A percentile compares a stretch with the other conserved stretches of the same genome.
phyloP scores from a whole-genome alignment of 208 protist species.

The Leishmania braziliensis region DNA sequence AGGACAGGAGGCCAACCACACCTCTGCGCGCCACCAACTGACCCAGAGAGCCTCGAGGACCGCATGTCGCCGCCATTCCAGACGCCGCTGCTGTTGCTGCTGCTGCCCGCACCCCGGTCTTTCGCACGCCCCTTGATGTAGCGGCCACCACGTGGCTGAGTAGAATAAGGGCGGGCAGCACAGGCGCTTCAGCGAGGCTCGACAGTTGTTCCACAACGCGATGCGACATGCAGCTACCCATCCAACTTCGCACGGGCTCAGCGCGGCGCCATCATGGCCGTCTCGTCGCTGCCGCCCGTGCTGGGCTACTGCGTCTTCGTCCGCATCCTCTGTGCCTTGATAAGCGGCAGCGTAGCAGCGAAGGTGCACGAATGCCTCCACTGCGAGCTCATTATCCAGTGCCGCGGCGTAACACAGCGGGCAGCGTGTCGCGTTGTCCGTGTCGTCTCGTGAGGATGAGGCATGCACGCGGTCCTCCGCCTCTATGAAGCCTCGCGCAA shows the following conservation, averaged over 20 bases:
- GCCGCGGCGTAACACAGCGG: constrained; percentile 64
- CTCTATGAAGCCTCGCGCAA: constrained; percentile 34
- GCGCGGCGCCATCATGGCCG: neutral
- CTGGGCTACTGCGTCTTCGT: neutral
- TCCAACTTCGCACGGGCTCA: neutral
- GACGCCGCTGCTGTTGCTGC: constrained; percentile 1
- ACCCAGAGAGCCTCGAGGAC: constrained; percentile 8
- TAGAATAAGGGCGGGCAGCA: constrained; percentile 8
- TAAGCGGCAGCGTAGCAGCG: constrained; percentile 37
- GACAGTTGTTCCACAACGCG: constrained; percentile 32
- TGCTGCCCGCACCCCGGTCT: neutral
- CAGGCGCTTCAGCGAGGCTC: constrained; percentile 7
- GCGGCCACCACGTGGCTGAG: neutral
- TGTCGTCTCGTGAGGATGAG: neutral
- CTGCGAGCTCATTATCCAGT: constrained; percentile 43
- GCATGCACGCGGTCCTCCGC: constrained; percentile 34
- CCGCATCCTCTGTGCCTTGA: constrained; percentile 1
- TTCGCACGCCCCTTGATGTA: neutral
- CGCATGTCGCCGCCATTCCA: neutral
- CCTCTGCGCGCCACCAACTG: constrained; percentile 17
- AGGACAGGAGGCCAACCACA: constrained; percentile 1
- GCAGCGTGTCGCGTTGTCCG: constrained; percentile 17
- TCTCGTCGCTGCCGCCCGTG: neutral
- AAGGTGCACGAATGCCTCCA: constrained; percentile 36
- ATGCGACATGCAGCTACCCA: constrained; percentile 32